These are phyloP conservation scores for Phoma sp. DNA, from an alignment of 2,329 filamentous ascomycete genomes.

Conservation along the genomic window DNA sequence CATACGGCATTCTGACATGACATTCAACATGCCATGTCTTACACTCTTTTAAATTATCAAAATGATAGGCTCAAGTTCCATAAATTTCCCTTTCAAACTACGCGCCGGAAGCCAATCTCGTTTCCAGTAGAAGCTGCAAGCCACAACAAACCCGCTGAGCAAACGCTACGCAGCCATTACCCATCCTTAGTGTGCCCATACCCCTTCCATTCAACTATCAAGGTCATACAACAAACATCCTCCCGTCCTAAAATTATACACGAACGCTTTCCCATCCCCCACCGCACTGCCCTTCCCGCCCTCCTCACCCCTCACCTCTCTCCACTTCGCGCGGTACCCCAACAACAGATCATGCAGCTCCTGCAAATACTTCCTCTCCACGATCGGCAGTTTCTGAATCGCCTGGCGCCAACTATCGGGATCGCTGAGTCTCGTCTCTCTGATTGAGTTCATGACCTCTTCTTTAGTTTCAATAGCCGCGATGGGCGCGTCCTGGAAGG, in stretches of 20 bases:
- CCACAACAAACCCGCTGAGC: background rate
- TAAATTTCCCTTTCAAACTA: background rate
- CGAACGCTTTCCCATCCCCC: slow-evolving; percentile 73
- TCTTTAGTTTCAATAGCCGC: slow-evolving; percentile 89
- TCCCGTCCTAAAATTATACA: slow-evolving; percentile 90
- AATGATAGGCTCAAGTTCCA: background rate
- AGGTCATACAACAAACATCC: slow-evolving; percentile 88
- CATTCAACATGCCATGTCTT: slow-evolving; percentile 2
- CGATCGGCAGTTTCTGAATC: slow-evolving; percentile 77
- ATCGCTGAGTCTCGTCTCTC: slow-evolving; percentile 76
- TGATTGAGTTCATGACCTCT: slow-evolving; percentile 77
- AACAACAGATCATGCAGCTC: slow-evolving; percentile 80
- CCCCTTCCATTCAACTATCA: slow-evolving; percentile 36
- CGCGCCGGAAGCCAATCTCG: background rate
- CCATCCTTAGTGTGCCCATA: background rate
- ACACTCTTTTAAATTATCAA: background rate
- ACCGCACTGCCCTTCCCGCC: slow-evolving; percentile 48
- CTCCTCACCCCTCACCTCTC: slow-evolving; percentile 48
- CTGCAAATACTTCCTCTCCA: slow-evolving; percentile 80
- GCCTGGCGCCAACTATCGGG: slow-evolving; percentile 82
- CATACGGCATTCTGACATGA: background rate
- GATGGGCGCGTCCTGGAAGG: slow-evolving; percentile 78
- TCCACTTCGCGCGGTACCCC: slow-evolving; percentile 66
- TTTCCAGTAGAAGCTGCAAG: background rate
- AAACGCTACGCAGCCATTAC: background rate